Evolutionary conservation across 768 basidiomycete species (phyloP), one percentile per base, ranked within the genome.

Genomic region (Cystoderma amianthinum): DNA sequence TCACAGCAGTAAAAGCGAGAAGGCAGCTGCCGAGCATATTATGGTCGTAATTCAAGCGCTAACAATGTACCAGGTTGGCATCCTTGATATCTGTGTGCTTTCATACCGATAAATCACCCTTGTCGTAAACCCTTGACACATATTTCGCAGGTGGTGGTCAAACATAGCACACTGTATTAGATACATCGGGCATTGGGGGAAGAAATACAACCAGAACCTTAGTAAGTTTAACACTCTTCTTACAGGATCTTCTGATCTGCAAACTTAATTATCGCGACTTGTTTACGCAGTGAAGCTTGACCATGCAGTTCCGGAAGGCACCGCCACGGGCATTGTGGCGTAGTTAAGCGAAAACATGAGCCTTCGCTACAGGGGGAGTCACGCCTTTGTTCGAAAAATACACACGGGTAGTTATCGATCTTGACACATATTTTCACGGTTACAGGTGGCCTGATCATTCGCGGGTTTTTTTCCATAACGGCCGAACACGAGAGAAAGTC

Each of bases 311-410:
- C 23, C n/a, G 17, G 21, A 48, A 53, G 44, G 48, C 53, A 60
- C 53, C 48, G 58, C 58, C 58, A 60, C 58, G 22, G 39, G 37
- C 44, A 42, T 45, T 50, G 48, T 53, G 53, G 56, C 52, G 52
- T n/a, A n/a, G n/a, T n/a, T n/a, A n/a, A n/a, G n/a, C n/a, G n/a
- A n/a, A n/a, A n/a, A n/a, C n/a, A n/a, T n/a, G n/a, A n/a, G n/a
- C n/a, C n/a, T n/a, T n/a, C n/a, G n/a, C n/a, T n/a, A n/a, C n/a
- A n/a, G n/a, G n/a, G n/a, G n/a, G n/a, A n/a, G n/a, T n/a, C n/a
- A n/a, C n/a, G n/a, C n/a, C n/a, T n/a, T n/a, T n/a, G n/a, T n/a
- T n/a, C n/a, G n/a, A n/a, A n/a, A n/a, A n/a, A n/a, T n/a, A n/a
- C n/a, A n/a, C n/a, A n/a, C n/a, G n/a, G n/a, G n/a, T n/a, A n/a